Percentiles rank a stretch among this genome's conserved stretches.
phyloP scores from a whole-genome alignment of 495 filamentous ascomycete genomes.

The Aspergillus panamensis region DNA sequence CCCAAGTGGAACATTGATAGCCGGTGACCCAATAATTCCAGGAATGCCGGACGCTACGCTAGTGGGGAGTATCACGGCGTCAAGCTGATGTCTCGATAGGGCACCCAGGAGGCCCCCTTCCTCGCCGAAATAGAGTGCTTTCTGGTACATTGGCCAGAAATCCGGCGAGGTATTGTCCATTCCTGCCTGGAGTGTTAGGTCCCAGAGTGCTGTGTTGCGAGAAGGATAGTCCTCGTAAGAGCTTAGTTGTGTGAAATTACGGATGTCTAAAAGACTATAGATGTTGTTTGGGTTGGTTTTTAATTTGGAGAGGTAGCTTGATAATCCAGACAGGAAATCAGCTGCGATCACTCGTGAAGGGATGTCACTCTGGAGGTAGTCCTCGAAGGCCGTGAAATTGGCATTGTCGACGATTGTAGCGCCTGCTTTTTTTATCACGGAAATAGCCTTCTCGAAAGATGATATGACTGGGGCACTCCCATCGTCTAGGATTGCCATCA shows the following conservation, averaged over 20 bases:
- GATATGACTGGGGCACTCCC: slow-evolving; percentile 29
- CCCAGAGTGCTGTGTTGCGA: slow-evolving; percentile 48
- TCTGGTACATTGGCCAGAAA: slow-evolving; percentile 44
- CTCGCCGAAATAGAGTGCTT: slow-evolving; percentile 43
- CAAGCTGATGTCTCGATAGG: slow-evolving; percentile 42
- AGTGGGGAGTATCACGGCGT: slow-evolving; percentile 52
- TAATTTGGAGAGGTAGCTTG: slow-evolving; percentile 46
- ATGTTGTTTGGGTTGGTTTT: slow-evolving; percentile 46
- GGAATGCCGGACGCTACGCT: slow-evolving; percentile 39
- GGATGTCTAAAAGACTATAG: slow-evolving; percentile 36
- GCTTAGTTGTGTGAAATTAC: slow-evolving; percentile 43
- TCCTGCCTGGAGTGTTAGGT: slow-evolving; percentile 35
- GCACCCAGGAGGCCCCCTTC: slow-evolving; percentile 50
- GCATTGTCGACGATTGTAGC: slow-evolving; percentile 50
- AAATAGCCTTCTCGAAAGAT: slow-evolving; percentile 45
- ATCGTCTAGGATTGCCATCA: slow-evolving; percentile 26
- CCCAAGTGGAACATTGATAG: slow-evolving; percentile 53
- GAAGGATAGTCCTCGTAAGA: slow-evolving; percentile 46
- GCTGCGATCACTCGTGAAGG: slow-evolving; percentile 33
- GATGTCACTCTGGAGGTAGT: slow-evolving; percentile 32
- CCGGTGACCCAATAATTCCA: slow-evolving; percentile 48
- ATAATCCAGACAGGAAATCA: slow-evolving; percentile 45
- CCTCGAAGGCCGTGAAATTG: slow-evolving; percentile 49
- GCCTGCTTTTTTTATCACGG: slow-evolving; percentile 42
- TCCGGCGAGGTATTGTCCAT: slow-evolving; percentile 38